These are phyloP conservation scores for Botrytis fragariae DNA, from an alignment of 2,329 filamentous ascomycete species.

Conservation along the genomic window DNA sequence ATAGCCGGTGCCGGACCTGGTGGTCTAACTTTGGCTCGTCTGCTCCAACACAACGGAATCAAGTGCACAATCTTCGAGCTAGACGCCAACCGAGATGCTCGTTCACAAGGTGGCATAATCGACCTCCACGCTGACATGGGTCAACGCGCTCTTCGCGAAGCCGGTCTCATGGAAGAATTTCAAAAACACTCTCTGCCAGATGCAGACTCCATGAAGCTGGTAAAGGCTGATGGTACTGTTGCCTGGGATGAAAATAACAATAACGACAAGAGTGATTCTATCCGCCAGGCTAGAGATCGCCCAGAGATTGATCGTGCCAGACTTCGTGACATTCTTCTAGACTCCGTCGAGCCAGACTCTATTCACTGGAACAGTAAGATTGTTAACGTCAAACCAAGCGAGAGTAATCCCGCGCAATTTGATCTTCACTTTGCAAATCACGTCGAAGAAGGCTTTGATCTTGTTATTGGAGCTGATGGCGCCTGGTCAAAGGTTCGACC, in stretches of 20 bases:
- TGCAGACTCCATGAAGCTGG: constrained; percentile 43
- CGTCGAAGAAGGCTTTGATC: constrained; percentile 36
- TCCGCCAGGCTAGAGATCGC: constrained; percentile 23
- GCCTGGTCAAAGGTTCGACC: constrained; percentile 42
- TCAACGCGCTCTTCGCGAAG: constrained; percentile 37
- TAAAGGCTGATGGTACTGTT: constrained; percentile 35
- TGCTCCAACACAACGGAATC: constrained; percentile 32
- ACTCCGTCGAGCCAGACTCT: constrained; percentile 34
- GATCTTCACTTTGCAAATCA: constrained; percentile 25
- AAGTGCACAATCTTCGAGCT: constrained; percentile 37
- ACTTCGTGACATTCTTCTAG: constrained; percentile 40
- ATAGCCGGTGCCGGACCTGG: constrained; percentile 29
- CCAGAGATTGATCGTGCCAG: constrained; percentile 44
- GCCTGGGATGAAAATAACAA: constrained; percentile 26
- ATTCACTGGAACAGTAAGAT: constrained; percentile 45
- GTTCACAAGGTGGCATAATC: constrained; percentile 44
- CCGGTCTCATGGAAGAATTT: constrained; percentile 36
- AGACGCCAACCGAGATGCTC: constrained; percentile 25
- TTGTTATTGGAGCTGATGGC: constrained; percentile 44
- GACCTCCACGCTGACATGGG: constrained; percentile 44
- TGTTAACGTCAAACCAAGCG: constrained; percentile 15
- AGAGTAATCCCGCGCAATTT: constrained; percentile 19
- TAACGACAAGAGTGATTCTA: constrained; percentile 1
- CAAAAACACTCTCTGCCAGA: constrained; percentile 43
- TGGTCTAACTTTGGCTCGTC: constrained; percentile 27